phyloP scores from a whole-genome alignment of 768 basidiomycete species.

The Naganishia vaughanmartiniae region DNA sequence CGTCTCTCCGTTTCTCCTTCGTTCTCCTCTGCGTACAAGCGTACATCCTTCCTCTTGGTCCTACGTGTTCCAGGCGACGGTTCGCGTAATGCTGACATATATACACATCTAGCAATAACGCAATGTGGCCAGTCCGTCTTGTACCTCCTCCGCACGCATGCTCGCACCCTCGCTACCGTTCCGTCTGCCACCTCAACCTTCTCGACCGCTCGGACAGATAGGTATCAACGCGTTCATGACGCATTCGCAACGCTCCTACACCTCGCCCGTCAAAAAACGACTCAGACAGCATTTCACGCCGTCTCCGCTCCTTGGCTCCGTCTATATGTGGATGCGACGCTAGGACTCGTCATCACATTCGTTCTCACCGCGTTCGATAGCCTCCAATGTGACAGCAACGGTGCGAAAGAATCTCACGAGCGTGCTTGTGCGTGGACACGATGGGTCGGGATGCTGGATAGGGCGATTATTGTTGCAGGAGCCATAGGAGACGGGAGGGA shows the following conservation, averaged over 20 bases:
- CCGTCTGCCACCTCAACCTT: not conserved
- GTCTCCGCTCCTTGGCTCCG: constrained; percentile 60
- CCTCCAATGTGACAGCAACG: constrained; percentile 28
- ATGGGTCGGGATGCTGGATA: constrained; percentile 65
- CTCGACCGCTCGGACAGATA: not conserved
- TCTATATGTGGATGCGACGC: constrained; percentile 71
- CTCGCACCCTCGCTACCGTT: not conserved
- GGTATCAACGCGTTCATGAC: not conserved
- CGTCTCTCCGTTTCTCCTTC: not conserved
- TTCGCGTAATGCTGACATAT: too few species aligned
- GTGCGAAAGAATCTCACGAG: constrained; percentile 41
- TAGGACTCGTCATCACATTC: constrained; percentile 55
- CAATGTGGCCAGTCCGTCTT: constrained; percentile 2
- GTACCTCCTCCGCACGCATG: not conserved
- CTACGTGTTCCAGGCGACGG: too few species aligned
- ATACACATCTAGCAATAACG: not conserved
- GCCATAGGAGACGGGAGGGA: constrained; percentile 63
- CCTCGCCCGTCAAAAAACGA: constrained; percentile 59
- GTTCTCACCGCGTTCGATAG: constrained; percentile 27
- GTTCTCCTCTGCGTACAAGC: not conserved
- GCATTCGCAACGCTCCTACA: constrained; percentile 52
- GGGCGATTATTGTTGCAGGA: constrained; percentile 78
- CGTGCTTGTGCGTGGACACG: constrained; percentile 50
- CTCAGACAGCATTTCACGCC: constrained; percentile 50
- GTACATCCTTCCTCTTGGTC: too few species aligned